phyloP scores from a whole-genome alignment of 345 rosid genomes.

The Schrenkiella parvula region DNA sequence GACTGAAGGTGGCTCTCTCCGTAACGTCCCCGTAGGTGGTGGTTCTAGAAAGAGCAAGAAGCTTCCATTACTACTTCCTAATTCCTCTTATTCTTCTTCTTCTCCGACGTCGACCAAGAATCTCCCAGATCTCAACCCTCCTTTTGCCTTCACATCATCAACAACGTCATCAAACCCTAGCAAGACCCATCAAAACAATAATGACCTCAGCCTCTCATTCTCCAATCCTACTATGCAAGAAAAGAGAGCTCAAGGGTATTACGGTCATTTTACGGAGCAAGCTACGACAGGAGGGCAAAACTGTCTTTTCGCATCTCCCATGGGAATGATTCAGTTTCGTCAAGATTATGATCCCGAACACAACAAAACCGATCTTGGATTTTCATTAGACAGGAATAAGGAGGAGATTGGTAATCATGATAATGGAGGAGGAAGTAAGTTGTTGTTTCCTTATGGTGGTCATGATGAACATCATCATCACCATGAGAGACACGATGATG shows the following conservation, averaged over 20 bases:
- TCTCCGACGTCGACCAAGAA: conserved; percentile 19
- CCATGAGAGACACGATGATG: conserved; percentile 28
- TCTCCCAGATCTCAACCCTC: conserved; percentile 32
- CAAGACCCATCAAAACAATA: not conserved
- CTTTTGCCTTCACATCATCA: conserved; percentile 26
- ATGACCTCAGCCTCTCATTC: conserved; percentile 29
- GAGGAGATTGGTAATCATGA: not conserved
- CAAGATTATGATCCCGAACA: conserved; percentile 27
- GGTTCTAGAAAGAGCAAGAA: conserved; percentile 38
- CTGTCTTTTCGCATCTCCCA: conserved; percentile 20
- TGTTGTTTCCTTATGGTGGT: conserved; percentile 26
- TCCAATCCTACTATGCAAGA: conserved; percentile 6
- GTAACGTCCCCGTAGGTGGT: conserved; percentile 36
- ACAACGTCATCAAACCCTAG: conserved; percentile 30
- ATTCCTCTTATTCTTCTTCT: conserved; percentile 17
- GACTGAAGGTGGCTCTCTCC: conserved; percentile 38
- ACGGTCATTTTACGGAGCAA: not conserved
- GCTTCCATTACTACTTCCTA: conserved; percentile 18
- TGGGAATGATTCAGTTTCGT: conserved; percentile 33
- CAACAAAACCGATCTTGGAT: conserved; percentile 9
- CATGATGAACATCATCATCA: conserved; percentile 7
- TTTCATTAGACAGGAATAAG: conserved; percentile 20
- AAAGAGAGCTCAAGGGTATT: conserved; percentile 11
- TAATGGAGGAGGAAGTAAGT: conserved; percentile 24
- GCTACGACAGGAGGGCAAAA: conserved; percentile 18